Conservation (phyloP, 2,329 filamentous ascomycete genomes). For the Hirsutella thompsonii region DNA sequence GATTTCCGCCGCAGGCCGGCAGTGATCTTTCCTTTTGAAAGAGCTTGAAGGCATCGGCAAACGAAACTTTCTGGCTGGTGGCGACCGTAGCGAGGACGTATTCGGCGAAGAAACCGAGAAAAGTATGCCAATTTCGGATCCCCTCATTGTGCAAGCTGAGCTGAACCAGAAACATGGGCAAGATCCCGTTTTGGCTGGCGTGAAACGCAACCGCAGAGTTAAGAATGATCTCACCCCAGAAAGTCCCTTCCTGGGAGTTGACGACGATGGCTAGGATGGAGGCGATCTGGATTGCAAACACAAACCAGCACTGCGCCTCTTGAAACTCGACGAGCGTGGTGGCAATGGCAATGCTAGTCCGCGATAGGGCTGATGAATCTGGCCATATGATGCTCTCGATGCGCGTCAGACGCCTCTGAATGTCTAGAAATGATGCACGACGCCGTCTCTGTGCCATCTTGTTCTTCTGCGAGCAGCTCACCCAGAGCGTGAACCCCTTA, state of each 20-base stretch:
- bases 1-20: slow-evolving; percentile 20
- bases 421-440: not conserved
- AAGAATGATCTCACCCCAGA: slow-evolving; percentile 25
- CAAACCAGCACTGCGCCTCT: slow-evolving; percentile 25
- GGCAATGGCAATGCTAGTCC: slow-evolving; percentile 24
- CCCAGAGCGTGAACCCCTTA: slow-evolving; percentile 22
- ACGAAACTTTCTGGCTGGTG: slow-evolving; percentile 21
- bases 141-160: slow-evolving; percentile 24
- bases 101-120: slow-evolving; percentile 24
- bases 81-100: slow-evolving; percentile 24
- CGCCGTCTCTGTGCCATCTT: not conserved
- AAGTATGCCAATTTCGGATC: slow-evolving; percentile 26
- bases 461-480: slow-evolving; percentile 16
- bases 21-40: slow-evolving; percentile 19
- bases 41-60: slow-evolving; percentile 19
- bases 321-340: slow-evolving; percentile 27
- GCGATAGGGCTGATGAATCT: slow-evolving; percentile 21
- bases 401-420: slow-evolving; percentile 19
- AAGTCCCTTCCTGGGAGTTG: slow-evolving; percentile 25
- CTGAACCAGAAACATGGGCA: slow-evolving; percentile 24
- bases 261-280: slow-evolving; percentile 26
- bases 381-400: slow-evolving; percentile 24
- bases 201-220: slow-evolving; percentile 24
- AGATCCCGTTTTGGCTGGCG: slow-evolving; percentile 21
- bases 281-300: slow-evolving; percentile 25